phyloP scores from a whole-genome alignment of 345 rosid genomes.

The Hirschfeldia incana region DNA sequence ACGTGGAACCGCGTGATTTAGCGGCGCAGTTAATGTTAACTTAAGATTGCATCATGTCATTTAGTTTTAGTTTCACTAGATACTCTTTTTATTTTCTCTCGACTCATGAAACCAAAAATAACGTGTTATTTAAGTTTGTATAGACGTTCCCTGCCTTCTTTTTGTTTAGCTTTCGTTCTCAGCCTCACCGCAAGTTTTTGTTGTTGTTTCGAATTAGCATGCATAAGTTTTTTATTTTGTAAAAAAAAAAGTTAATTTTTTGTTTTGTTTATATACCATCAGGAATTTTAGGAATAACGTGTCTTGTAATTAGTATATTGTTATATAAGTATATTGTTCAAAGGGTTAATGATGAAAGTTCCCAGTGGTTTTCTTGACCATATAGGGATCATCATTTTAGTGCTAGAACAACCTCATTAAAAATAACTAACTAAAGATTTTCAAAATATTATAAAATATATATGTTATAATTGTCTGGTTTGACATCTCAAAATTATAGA shows the following conservation, averaged over 20 bases:
- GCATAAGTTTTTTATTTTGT: neutral
- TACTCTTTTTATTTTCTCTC: neutral
- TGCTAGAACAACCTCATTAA: neutral
- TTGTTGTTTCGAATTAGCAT: neutral
- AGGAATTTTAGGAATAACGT: neutral
- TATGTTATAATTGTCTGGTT: too few species aligned
- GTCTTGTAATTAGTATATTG: neutral
- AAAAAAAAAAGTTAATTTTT: neutral
- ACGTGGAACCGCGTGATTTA: slow-evolving; percentile 32
- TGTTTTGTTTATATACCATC: neutral
- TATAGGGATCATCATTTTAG: neutral
- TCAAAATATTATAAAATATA: too few species aligned
- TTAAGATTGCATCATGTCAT: neutral
- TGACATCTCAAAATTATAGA: neutral
- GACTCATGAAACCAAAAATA: neutral
- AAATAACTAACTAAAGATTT: neutral
- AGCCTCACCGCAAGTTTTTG: neutral
- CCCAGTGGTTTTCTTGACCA: slow-evolving; percentile 7
- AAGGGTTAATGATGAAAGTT: slow-evolving; percentile 12
- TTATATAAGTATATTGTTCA: neutral
- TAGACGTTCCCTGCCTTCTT: neutral
- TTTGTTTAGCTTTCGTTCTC: neutral
- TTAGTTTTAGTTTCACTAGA: neutral
- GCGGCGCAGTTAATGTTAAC: slow-evolving; percentile 32
- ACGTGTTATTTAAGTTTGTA: neutral